A percentile compares a stretch with the other conserved stretches of the same genome.
Evolutionary conservation across 495 filamentous ascomycete genomes (phyloP).

Genomic region (Daldinia loculata): DNA sequence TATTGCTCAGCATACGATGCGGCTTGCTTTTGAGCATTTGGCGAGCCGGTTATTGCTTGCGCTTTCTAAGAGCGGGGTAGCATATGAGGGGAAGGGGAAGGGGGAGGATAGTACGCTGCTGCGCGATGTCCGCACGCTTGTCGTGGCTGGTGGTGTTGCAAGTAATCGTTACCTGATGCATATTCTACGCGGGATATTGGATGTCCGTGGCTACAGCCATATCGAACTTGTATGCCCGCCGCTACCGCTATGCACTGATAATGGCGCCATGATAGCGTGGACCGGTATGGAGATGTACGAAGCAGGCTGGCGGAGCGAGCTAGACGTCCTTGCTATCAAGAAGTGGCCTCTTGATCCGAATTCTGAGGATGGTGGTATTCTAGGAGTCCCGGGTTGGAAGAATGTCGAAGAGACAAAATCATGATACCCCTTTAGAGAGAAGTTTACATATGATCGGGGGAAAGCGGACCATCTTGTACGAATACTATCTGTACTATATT

Average conservation of each 20-base stretch:
- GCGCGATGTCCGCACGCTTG: constrained; percentile 64
- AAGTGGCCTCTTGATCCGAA: constrained; percentile 81
- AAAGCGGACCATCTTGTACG: not conserved
- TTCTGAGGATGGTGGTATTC: constrained; percentile 61
- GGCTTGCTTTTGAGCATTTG: constrained; percentile 88
- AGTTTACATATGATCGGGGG: not conserved
- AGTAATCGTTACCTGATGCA: constrained; percentile 78
- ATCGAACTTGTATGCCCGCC: constrained; percentile 79
- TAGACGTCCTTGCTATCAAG: constrained; percentile 66
- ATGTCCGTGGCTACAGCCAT: constrained; percentile 67
- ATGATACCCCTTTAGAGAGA: constrained; percentile 11
- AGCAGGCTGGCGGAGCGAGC: constrained; percentile 71
- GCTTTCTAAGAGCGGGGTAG: constrained; percentile 47
- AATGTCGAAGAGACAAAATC: constrained; percentile 4
- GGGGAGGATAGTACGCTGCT: not conserved
- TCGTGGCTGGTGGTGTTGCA: constrained; percentile 90
- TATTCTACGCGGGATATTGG: constrained; percentile 69
- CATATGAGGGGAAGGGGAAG: not conserved
- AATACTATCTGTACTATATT: constrained; percentile 22
- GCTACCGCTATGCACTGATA: constrained; percentile 81
- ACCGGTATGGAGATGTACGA: constrained; percentile 91
- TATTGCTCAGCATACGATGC: constrained; percentile 77
- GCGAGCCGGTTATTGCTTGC: constrained; percentile 74
- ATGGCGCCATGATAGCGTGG: constrained; percentile 99
- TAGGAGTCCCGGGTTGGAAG: constrained; percentile 56